Conservation (phyloP, 768 basidiomycete genomes). For the Hygrophoropsis aurantiaca region DNA sequence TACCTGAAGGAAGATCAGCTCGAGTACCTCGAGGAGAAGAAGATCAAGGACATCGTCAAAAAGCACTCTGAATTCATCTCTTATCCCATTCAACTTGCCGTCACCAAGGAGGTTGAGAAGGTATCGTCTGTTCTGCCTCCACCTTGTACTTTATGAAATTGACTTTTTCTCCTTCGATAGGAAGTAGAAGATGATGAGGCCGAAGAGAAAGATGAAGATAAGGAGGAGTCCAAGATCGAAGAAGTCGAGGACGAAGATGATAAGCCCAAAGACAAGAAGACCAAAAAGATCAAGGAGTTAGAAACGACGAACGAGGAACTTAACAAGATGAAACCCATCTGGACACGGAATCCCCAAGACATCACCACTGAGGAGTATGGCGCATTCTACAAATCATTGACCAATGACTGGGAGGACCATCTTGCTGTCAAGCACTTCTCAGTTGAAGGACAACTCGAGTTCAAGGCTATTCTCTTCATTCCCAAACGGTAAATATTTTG, state of each 20-base stretch:
- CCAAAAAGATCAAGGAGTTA: slow-evolving; percentile 90
- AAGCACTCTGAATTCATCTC: slow-evolving; percentile 99
- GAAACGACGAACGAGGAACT: slow-evolving; percentile 93
- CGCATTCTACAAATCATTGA: slow-evolving; percentile 98
- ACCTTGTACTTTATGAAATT: slow-evolving; percentile 1
- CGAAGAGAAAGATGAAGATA: slow-evolving; percentile 69
- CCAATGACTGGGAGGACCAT: slow-evolving; percentile 99
- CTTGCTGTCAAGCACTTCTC: slow-evolving; percentile 99
- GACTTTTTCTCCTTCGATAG: slow-evolving; percentile 37
- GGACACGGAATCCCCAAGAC: slow-evolving; percentile 97
- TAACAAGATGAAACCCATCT: slow-evolving; percentile 99
- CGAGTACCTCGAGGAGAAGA: slow-evolving; percentile 99
- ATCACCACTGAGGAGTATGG: slow-evolving; percentile 92
- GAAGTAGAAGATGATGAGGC: slow-evolving; percentile 87
- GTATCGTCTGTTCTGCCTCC: slow-evolving; percentile 41
- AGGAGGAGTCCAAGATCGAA: slow-evolving; percentile 75
- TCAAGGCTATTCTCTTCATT: slow-evolving; percentile 98
- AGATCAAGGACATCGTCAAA: slow-evolving; percentile 99
- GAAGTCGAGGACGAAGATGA: slow-evolving; percentile 83
- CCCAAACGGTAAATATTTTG: slow-evolving; percentile 77
- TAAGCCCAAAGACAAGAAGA: slow-evolving; percentile 88
- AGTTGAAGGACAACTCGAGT: slow-evolving; percentile 99
- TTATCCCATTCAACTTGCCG: slow-evolving; percentile 97
- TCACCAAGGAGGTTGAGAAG: slow-evolving; percentile 99
- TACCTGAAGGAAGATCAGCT: slow-evolving; percentile 98